Base-by-base conservation (phyloP, 1,139 yeast species). In the Hemisphaericaspora subhashii region DNA sequence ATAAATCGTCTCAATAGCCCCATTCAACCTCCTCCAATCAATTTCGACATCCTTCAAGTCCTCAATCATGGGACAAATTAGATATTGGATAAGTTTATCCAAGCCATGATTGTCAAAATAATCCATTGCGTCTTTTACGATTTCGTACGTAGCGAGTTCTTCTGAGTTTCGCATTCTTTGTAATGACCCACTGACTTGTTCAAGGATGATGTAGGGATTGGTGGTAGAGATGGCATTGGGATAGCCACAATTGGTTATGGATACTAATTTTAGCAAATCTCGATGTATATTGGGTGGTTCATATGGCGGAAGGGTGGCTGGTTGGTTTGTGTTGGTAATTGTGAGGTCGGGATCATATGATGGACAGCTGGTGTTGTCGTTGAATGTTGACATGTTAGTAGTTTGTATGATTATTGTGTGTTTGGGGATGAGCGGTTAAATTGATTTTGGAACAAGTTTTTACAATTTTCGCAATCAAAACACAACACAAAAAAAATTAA, bases 1-100 rank as follows among this genome's bases (percentile, higher is more conserved):
- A 31, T 37, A 40, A 15, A 29, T 22, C 9, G 16, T 11, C 31
- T 34, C 40, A 16, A 37, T 15, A 8, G 22, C 9, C 13, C 12
- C 11, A 6, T 9, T 22, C 18, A 31, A 11, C 13, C 13, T 31
- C 14, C 16, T 22, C 33, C 33, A 31, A 14, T 22, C 11, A 14
- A 4, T 20, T 13, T 22, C 22, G 17, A 21, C 11, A 16, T 5
- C 15, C 9, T 31, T 15, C 17, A 31, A 14, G 5, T 5, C 5
- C 6, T 14, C n/a, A 13, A 24, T 33, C 8, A 23, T n/a, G 3
- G 24, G 8, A 18, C 21, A 16, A 25, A 33, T 17, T 17, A 12
- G 9, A 8, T 13, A 7, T 12, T 7, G 6, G 15, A 33, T n/a
- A 14, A 33, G 24, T 15, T 13, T 33, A 10, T 25, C 14, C 13